Evolutionary conservation across 257 asterid species (phyloP), one percentile per base, ranked within the genome.

Genomic region (Solanum stenotomum): DNA sequence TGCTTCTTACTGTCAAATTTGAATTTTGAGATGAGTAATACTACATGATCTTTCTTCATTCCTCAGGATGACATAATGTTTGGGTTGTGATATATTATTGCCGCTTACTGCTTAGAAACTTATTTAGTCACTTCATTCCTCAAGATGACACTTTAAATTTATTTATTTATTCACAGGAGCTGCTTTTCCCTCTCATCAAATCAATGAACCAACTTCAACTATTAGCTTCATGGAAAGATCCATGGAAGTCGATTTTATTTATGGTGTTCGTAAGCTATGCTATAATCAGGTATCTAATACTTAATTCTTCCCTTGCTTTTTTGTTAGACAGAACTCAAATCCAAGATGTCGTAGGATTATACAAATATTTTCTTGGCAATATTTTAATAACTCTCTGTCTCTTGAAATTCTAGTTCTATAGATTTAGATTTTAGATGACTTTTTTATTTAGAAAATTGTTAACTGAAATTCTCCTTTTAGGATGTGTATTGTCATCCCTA

Each of bases 181-280:
- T 96, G 94, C 94, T 96, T 89, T 92, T 91, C 87, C 98, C 98
- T 65, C 91, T 95, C 72, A 85, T 92, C 65, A 91, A 87, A 89
- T 84, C 87, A 75, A 91, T 87, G 90, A 88, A 90, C 87, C 90
- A 85, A 89, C 90, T 95, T 83, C 94, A 90, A 85, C 92, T 49
- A 63, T 89, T 96, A 93, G 94, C 93, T 84, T 94, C 95, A 84
- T 96, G 99, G 99, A 92, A 91, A 82, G 94, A 95, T 89, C 98
- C 99, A 74, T 90, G 88, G 92, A 94, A 93, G 89, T 96, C 99
- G 22, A 65, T 88, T 79, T 70, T 91, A 89, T 92, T 94, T 92
- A 88, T 96, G 90, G 84, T 91, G 90, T 78, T 95, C 79, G 85
- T 86, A 87, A 90, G 98, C 95, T 96, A 91, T 90, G 38, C 89